Evolutionary conservation across 306 rosid genomes (phyloP), one percentile per base, ranked within the genome.

Genomic region (Erythrophleum fordii): DNA sequence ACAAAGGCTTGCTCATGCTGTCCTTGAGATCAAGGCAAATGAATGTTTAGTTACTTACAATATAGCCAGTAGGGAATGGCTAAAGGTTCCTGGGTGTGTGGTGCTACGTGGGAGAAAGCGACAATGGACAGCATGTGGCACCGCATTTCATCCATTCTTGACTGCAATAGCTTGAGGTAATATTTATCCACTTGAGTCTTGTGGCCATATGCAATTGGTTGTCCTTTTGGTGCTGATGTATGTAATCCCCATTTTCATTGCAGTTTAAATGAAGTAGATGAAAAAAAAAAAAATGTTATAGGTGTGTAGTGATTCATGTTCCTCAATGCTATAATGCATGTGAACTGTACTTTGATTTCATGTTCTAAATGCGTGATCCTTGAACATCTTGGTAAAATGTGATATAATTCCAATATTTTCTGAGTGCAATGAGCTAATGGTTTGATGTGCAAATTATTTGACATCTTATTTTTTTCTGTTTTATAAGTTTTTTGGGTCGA

Each of bases 1-100:
- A 92, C 94, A 89, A 83, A 84, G 97, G 97, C 83, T 83, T 92
- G 88, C 97, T 94, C 86, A 88, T 94, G 98, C 73, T 94, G 84
- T 92, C 97, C 83, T 82, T 92, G 87, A 85, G 92, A 75, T 91
- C 91, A 0, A 88, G 82, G 84, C 92, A 88, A 44, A 89, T 84
- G 87, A 90, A 87, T 84, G 92, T 20, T 81, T 91, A 86, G 97
- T 94, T 81, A 88, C 92, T 8, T 94, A 94, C 78, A 74, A 92
- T 45, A 84, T 89, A 34, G 85, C 86, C 11, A 91, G 80, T 77
- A 74, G 81, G 90, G 97, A 94, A 82, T 94, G 98, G 98, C 78
- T 83, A n/a, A 92, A 89, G 86, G 97, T 94, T 83, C 94, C 98
- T 31, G 86, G 86, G 46, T 88, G 91, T 59, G 76, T 84, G 65